These are phyloP conservation scores for Ustilago crameri DNA, from an alignment of 1,284 basidiomycete genomes.

Conservation along the genomic window DNA sequence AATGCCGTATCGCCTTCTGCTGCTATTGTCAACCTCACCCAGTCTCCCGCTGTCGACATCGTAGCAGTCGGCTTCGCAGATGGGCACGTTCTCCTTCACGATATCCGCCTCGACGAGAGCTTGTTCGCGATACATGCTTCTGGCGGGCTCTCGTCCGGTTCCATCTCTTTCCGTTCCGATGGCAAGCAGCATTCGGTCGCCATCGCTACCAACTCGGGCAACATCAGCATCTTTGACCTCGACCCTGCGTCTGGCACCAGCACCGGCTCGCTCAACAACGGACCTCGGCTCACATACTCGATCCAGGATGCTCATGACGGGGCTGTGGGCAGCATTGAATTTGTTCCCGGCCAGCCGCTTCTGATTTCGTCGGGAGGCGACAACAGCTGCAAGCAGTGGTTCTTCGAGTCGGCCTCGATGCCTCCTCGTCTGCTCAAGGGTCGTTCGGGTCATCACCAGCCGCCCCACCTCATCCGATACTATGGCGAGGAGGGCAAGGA, in stretches of 20 bases:
- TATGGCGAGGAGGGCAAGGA: constrained; percentile 97
- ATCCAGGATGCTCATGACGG: constrained; percentile 64
- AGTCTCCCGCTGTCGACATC: constrained; percentile 95
- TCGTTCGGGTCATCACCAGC: constrained; percentile 88
- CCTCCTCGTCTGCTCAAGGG: constrained; percentile 85
- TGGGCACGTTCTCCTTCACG: constrained; percentile 87
- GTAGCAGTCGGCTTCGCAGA: constrained; percentile 88
- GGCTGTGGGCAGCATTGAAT: constrained; percentile 58
- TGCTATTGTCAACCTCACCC: constrained; percentile 73
- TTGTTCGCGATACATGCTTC: constrained; percentile 82
- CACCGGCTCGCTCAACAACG: constrained; percentile 24
- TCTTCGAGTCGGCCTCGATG: constrained; percentile 80
- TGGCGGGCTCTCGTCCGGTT: constrained; percentile 71
- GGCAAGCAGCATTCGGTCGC: constrained; percentile 68
- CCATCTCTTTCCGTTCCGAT: constrained; percentile 89
- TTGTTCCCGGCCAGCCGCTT: constrained; percentile 58
- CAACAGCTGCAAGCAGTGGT: constrained; percentile 79
- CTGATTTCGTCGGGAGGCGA: constrained; percentile 61
- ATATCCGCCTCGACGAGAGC: constrained; percentile 85
- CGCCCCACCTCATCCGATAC: constrained; percentile 90
- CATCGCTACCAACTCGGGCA: constrained; percentile 59
- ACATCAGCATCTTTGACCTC: constrained; percentile 64
- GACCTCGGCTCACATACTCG: constrained; percentile 59
- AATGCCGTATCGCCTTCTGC: constrained; percentile 68
- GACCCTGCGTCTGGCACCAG: constrained; percentile 39